A percentile compares a stretch with the other conserved stretches of the same genome.
Conservation (phyloP, 2,329 filamentous ascomycete species). For the Calonectria pteridis region DNA sequence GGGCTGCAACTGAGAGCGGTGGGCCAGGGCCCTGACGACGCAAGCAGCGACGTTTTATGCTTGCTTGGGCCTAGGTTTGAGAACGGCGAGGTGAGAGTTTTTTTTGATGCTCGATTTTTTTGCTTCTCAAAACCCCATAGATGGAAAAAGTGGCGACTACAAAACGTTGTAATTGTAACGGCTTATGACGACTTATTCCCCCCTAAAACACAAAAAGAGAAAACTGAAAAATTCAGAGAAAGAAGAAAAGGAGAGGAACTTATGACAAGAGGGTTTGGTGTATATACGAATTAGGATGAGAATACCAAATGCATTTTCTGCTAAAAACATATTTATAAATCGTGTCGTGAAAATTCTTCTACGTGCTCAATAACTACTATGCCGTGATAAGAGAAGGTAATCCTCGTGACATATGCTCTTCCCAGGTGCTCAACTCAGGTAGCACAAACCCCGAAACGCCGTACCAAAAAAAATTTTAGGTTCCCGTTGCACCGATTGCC, state of each 20-base stretch:
- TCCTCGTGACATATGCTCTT: conserved; percentile 28
- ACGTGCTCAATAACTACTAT: conserved; percentile 5
- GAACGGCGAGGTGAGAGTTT: conserved; percentile 25
- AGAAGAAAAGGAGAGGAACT: conserved; percentile 8
- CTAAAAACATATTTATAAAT: conserved; percentile 10
- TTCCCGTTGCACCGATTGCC: conserved; percentile 17
- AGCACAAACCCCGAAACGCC: conserved; percentile 35
- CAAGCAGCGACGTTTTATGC: conserved; percentile 18
- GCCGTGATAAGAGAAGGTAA: conserved; percentile 29
- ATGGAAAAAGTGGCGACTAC: conserved; percentile 48
- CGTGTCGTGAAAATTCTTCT: conserved; percentile 24
- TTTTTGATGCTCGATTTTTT: conserved; percentile 33
- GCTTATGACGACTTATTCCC: conserved; percentile 44
- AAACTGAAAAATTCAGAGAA: conserved; percentile 27
- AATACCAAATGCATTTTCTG: conserved; percentile 23
- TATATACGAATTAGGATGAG: conserved; percentile 38
- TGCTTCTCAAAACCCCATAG: conserved; percentile 46
- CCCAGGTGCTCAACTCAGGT: conserved; percentile 15
- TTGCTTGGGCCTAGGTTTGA: conserved; percentile 20
- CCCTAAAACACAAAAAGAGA: conserved; percentile 31
- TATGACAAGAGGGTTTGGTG: conserved; percentile 32
- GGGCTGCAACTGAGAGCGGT: neutral
- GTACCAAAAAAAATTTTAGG: conserved; percentile 24
- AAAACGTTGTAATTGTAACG: conserved; percentile 49
- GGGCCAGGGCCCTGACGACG: neutral